A percentile compares a stretch with the other conserved stretches of the same genome.
phyloP scores from a whole-genome alignment of 2,329 filamentous ascomycete species.

The Alternaria sp. region DNA sequence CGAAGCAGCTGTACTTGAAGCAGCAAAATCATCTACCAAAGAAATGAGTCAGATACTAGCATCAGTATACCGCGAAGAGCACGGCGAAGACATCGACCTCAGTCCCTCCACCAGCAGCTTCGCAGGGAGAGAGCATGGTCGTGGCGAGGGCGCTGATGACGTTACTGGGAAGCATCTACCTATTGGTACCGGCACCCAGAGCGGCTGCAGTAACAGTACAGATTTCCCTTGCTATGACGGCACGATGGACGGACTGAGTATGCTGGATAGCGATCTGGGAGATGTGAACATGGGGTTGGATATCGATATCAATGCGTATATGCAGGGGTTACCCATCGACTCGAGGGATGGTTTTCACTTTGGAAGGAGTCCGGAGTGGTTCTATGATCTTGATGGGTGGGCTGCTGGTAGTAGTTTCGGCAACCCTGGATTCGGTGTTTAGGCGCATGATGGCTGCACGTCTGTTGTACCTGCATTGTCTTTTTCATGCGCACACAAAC shows the following conservation, averaged over 20 bases:
- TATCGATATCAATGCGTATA: conserved; percentile 8
- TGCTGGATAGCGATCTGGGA: neutral
- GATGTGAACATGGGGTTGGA: neutral
- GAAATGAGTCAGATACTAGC: conserved; percentile 21
- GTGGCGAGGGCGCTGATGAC: conserved; percentile 19
- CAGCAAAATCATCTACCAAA: conserved; percentile 22
- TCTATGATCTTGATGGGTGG: conserved; percentile 13
- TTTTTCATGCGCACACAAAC: neutral
- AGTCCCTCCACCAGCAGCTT: neutral
- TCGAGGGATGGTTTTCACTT: neutral
- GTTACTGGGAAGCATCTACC: neutral
- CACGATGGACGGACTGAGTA: neutral
- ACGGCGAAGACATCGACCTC: conserved; percentile 30
- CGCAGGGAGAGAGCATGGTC: conserved; percentile 10
- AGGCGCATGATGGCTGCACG: neutral
- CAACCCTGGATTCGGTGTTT: neutral
- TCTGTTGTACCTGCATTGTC: neutral
- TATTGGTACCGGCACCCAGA: neutral
- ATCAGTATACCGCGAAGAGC: conserved; percentile 25
- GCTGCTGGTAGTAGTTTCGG: neutral
- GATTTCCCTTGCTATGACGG: neutral
- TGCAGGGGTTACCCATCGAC: conserved; percentile 4
- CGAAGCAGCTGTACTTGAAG: conserved; percentile 23
- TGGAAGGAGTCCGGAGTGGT: conserved; percentile 15
- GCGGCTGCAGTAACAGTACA: neutral